phyloP scores from a whole-genome alignment of 1,139 yeast species.

The Blastobotrys proliferans region DNA sequence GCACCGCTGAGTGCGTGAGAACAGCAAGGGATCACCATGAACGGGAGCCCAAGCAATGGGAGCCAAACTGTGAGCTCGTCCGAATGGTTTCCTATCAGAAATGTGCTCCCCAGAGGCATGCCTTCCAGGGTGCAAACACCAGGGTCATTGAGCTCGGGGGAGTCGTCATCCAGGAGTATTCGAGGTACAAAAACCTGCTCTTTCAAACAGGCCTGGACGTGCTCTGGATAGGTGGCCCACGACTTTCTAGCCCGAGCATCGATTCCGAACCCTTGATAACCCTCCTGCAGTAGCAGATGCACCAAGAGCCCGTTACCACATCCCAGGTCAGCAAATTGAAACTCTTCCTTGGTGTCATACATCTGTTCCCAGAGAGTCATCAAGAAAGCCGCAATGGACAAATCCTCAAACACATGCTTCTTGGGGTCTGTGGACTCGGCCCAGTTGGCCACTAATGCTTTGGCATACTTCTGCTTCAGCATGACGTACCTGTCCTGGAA shows the following conservation, averaged over 20 bases:
- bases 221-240: constrained; percentile 69
- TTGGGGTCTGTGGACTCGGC: constrained; percentile 89
- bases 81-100: constrained; percentile 89
- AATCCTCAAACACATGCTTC: constrained; percentile 94
- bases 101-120: constrained; percentile 50
- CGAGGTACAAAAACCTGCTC: constrained; percentile 83
- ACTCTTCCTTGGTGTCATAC: constrained; percentile 45
- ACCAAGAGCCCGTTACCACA: constrained; percentile 94
- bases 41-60: constrained; percentile 81
- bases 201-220: constrained; percentile 51
- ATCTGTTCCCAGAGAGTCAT: constrained; percentile 79
- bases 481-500: constrained; percentile 81
- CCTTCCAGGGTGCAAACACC: constrained; percentile 50
- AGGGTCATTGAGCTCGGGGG: constrained; percentile 38
- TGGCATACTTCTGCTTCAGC: constrained; percentile 78
- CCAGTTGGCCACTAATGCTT: constrained; percentile 77
- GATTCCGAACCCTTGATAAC: constrained; percentile 76
- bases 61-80: constrained; percentile 97
- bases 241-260: constrained; percentile 90
- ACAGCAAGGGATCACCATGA: constrained; percentile 92
- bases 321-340: constrained; percentile 84
- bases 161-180: constrained; percentile 59
- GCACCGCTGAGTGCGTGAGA: constrained; percentile 82
- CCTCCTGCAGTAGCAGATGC: constrained; percentile 70
- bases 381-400: constrained; percentile 91